Percentiles rank a stretch among this genome's conserved stretches.
These are phyloP conservation scores for Fraxinus paxiana DNA, from an alignment of 305 asterid species.

Conservation along the genomic window DNA sequence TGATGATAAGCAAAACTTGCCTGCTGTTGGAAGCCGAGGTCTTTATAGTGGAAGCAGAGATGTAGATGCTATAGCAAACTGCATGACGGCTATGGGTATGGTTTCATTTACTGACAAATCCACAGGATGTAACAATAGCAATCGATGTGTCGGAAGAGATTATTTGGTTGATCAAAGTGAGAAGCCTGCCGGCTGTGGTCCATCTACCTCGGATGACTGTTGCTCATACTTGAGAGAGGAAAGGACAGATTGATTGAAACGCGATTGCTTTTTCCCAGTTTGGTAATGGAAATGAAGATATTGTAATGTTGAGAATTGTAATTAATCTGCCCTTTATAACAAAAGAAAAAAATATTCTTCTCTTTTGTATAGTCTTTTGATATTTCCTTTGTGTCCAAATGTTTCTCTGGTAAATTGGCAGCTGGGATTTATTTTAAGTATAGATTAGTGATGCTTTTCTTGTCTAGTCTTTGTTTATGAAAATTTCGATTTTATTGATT, in stretches of 20 bases:
- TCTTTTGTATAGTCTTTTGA: background rate
- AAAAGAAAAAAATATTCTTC: background rate
- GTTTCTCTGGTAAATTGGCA: background rate
- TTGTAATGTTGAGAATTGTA: conserved; percentile 17
- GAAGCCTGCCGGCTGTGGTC: conserved; percentile 41
- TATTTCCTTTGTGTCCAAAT: background rate
- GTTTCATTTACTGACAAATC: conserved; percentile 42
- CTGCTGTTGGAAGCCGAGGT: conserved; percentile 62
- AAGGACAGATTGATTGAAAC: conserved; percentile 26
- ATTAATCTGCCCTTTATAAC: background rate
- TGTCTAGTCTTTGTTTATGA: background rate
- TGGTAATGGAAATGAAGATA: conserved; percentile 41
- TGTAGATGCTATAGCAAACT: conserved; percentile 36
- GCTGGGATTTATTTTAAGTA: background rate
- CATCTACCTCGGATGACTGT: conserved; percentile 22
- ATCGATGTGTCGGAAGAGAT: conserved; percentile 18
- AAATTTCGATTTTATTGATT: background rate
- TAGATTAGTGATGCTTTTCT: background rate
- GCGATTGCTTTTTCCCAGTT: conserved; percentile 6
- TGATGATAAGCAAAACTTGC: conserved; percentile 33
- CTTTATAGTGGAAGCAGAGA: conserved; percentile 52
- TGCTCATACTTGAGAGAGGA: conserved; percentile 20
- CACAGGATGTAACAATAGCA: conserved; percentile 8
- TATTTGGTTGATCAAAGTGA: conserved; percentile 36
- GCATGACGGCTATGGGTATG: conserved; percentile 43